Percentiles rank a stretch among this genome's conserved stretches.
Conservation (phyloP, 2,329 filamentous ascomycete species). For the Curvularia sp. region DNA sequence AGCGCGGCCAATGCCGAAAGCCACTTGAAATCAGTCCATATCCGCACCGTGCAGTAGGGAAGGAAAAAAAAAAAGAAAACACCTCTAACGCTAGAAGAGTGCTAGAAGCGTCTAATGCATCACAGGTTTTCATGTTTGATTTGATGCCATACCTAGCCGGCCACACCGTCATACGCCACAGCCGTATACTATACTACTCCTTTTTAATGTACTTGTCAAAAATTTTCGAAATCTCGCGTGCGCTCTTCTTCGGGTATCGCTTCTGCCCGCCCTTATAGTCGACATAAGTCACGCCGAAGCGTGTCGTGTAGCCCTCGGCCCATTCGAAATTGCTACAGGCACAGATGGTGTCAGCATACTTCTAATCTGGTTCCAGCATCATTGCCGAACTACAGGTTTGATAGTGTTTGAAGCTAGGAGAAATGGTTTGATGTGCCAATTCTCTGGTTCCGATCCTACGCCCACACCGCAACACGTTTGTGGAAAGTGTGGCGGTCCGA, state of each 20-base stretch:
- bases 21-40: conserved; percentile 8
- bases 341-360: conserved; percentile 15
- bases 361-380: not conserved
- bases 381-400: not conserved
- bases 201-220: conserved; percentile 76
- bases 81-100: conserved; percentile 32
- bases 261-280: conserved; percentile 83
- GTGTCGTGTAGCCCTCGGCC: conserved; percentile 89
- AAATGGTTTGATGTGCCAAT: conserved; percentile 9
- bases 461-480: not conserved
- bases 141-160: conserved; percentile 17
- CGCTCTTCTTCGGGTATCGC: conserved; percentile 84
- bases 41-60: not conserved
- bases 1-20: conserved; percentile 2
- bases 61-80: not conserved
- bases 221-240: conserved; percentile 71
- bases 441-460: not conserved
- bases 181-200: conserved; percentile 46
- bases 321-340: conserved; percentile 77
- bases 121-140: conserved; percentile 8
- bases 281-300: conserved; percentile 84
- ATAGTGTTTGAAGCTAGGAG: conserved; percentile 22
- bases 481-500: not conserved
- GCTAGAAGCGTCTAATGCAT: conserved; percentile 25
- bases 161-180: conserved; percentile 25